Evolutionary conservation across 2,329 filamentous ascomycete genomes (phyloP), one percentile per base, ranked within the genome.

Genomic region (Diaporthe eres): DNA sequence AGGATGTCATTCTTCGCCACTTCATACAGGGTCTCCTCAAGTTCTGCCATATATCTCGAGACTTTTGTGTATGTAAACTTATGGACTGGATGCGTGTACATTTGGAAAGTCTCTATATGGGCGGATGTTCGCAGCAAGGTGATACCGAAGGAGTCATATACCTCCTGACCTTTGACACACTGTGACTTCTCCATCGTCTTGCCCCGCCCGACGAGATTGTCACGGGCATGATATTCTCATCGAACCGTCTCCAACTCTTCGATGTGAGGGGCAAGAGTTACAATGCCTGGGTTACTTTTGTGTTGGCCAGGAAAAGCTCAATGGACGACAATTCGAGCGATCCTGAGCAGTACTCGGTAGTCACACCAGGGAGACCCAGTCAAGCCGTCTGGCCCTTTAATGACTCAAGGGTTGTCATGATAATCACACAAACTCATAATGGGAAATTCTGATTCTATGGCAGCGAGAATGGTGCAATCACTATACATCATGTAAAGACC

Each of bases 21-120:
- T 6, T 19, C 42, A 1, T 44, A 67, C 3, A 1, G 61, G 5
- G 44, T 44, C 0, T 49, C 61, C 0, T 49, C 61, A 4, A 49
- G 49, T 3, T 67, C 61, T 2, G 42, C 28, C 7, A 42, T 9
- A 3, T 34, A 67, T 9, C 44, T 67, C 4, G n/a, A 49, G 2
- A 25, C 25, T 4, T 67, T 67, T 25, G 25, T 65, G 2, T 22
- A 42, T 6, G 17, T 34, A 67, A 8, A 0, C 7, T 3, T 34
- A 37, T 28, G 34, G 5, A 0, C 4, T 67, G 0, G 4, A 67
- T 1, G 22, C 28, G 1, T 2, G 42, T 2, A 15, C 9, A 7
- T 2, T 67, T 19, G 42, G 42, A 8, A n/a, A 19, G 6, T n/a
- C 28, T 15, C 42, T 44, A 8, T 19, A 67, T 34, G 61, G 61